Evolutionary conservation across 768 basidiomycete species (phyloP).

Genomic region (Leccinum uliginosum): DNA sequence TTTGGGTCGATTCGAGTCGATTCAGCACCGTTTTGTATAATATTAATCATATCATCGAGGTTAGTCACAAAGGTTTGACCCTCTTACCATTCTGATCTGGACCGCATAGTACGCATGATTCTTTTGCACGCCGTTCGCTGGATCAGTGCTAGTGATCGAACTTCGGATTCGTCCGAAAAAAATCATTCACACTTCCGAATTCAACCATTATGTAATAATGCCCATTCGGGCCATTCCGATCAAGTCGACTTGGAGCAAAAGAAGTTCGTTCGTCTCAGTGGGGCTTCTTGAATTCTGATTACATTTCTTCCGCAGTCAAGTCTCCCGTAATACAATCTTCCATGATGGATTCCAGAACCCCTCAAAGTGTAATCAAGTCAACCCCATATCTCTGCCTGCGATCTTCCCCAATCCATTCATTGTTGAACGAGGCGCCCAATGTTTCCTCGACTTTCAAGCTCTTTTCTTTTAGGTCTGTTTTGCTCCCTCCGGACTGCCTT

Average conservation of each 20-base stretch:
- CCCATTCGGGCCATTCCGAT: not conserved
- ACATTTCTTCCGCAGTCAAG: conserved; percentile 4
- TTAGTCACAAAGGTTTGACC: not conserved
- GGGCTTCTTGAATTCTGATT: not conserved
- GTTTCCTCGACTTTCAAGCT: conserved; percentile 9
- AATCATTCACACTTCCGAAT: not conserved
- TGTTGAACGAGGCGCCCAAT: conserved; percentile 8
- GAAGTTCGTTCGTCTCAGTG: not conserved
- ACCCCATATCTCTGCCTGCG: not conserved
- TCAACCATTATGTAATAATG: not conserved
- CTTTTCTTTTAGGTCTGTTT: conserved; percentile 12
- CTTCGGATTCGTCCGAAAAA: no score
- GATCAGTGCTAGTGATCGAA: no score
- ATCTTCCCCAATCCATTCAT: not conserved
- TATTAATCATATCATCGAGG: no score
- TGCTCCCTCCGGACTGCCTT: conserved; percentile 6
- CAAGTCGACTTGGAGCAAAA: not conserved
- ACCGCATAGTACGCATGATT: not conserved
- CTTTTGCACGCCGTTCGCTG: no score
- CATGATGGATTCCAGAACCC: conserved; percentile 1
- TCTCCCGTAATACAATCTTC: not conserved
- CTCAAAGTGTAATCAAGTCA: not conserved
- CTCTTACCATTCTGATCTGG: not conserved
- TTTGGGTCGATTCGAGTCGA: not conserved
- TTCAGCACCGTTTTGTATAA: not conserved